Evolutionary conservation across 345 rosid species (phyloP), one percentile per base, ranked within the genome.

Genomic region (Aethionema arabicum): DNA sequence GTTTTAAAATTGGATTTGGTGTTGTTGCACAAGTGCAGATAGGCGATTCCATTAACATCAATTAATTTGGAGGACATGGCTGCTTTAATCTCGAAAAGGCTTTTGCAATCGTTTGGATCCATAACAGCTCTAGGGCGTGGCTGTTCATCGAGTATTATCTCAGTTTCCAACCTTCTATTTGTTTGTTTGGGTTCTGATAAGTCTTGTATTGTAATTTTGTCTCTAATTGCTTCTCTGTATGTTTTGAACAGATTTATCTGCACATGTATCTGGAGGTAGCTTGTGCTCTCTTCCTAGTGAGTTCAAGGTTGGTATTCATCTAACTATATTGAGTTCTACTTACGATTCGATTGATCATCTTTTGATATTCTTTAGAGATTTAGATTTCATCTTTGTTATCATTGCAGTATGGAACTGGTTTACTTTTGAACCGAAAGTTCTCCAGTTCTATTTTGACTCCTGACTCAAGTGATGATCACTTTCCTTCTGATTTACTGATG

Each of bases 401-500:
- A 14, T 52, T 79, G 73, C 51, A 87, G 93, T 75, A 61, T 11
- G 81, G 75, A 42, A 43, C 62, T 29, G 52, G 77, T 67, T 79
- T 71, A 48, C 41, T 77, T 56, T 69, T 75, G 14, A 37, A 32
- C 40, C 75, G 83, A 58, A 84, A 70, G 74, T 66, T 87, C 58
- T 80, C 87, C 0, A 77, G 90, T 27, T 66, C 74, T 32, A 43
- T 83, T 29, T 47, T 85, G 72, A 90, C 86, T 54, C 85, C 86
- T 47, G 78, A 80, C 70, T 78, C 87, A 4, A 74, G 74, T 44
- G 75, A 68, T 61, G 80, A 67, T 69, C 49, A 66, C 8, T 80
- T 90, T 67, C 95, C 96, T 27, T 75, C 81, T 49, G 82, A 84
- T 67, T 76, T 93, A 33, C 70, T 93, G 72, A 74, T 75, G 11